Percentiles rank a stretch among this genome's conserved stretches.
phyloP scores from a whole-genome alignment of 306 rosid species.

The Cucurbita ficifolia region DNA sequence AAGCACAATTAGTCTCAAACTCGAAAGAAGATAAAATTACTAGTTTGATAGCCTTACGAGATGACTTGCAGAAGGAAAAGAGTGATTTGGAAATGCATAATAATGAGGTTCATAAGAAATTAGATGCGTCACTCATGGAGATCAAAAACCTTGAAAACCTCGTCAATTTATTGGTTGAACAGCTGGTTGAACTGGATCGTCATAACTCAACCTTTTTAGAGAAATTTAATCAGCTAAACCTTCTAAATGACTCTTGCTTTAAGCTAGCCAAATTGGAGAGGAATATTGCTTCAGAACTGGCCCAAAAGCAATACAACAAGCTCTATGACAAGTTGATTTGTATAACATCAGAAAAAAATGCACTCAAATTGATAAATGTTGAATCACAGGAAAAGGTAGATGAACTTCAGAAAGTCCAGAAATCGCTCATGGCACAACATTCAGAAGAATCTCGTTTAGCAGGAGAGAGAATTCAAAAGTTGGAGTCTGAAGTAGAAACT shows the following conservation, averaged over 20 bases:
- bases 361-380: constrained; percentile 26
- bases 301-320: constrained; percentile 39
- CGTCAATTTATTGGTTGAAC: constrained; percentile 31
- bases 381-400: constrained; percentile 35
- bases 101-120: constrained; percentile 34
- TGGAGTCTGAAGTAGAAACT: constrained; percentile 59
- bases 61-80: constrained; percentile 45
- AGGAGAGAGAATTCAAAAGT: constrained; percentile 41
- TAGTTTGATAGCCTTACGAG: constrained; percentile 23
- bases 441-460: constrained; percentile 34
- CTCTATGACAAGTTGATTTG: constrained; percentile 37
- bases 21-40: constrained; percentile 50
- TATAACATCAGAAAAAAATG: constrained; percentile 39
- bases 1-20: constrained; percentile 38
- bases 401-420: constrained; percentile 50
- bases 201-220: constrained; percentile 40
- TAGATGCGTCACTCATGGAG: constrained; percentile 40
- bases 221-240: constrained; percentile 54
- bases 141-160: constrained; percentile 41
- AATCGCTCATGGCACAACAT: constrained; percentile 32
- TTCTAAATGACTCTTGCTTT: constrained; percentile 48
- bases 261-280: constrained; percentile 51
- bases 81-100: constrained; percentile 36
- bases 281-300: constrained; percentile 35
- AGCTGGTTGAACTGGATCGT: constrained; percentile 46